phyloP scores from a whole-genome alignment of 2,329 filamentous ascomycete species.

The Seiridium cupressi region DNA sequence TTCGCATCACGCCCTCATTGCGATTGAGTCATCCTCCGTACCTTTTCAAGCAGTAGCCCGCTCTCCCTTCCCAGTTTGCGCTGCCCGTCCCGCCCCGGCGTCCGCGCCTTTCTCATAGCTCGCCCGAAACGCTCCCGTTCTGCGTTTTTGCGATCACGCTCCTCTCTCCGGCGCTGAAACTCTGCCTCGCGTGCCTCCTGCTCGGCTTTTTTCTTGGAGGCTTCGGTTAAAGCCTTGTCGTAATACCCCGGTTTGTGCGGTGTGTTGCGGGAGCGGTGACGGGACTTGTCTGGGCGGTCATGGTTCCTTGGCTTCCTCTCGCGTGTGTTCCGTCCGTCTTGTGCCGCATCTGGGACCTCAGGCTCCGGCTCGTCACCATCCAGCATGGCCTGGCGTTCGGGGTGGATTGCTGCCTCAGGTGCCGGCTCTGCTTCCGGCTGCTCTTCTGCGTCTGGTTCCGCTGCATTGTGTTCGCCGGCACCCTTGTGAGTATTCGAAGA shows the following conservation, averaged over 20 bases:
- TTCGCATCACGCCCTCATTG: background rate
- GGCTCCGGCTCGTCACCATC: slow-evolving; percentile 15
- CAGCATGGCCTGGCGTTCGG: slow-evolving; percentile 39
- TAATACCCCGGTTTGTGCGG: slow-evolving; percentile 59
- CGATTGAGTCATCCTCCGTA: slow-evolving; percentile 57
- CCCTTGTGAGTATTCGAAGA: slow-evolving; percentile 13
- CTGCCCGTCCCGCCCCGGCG: slow-evolving; percentile 67
- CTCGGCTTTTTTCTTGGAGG: slow-evolving; percentile 40
- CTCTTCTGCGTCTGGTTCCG: slow-evolving; percentile 40
- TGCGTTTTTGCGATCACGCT: slow-evolving; percentile 64
- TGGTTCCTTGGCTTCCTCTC: background rate
- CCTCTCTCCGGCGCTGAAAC: slow-evolving; percentile 49
- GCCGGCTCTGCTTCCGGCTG: slow-evolving; percentile 28
- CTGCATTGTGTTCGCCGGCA: slow-evolving; percentile 14
- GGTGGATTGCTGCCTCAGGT: slow-evolving; percentile 29
- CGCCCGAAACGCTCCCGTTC: slow-evolving; percentile 64
- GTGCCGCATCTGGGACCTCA: background rate
- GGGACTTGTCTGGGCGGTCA: background rate
- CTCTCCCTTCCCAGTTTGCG: slow-evolving; percentile 82
- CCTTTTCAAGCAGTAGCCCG: slow-evolving; percentile 71
- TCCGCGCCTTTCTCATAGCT: slow-evolving; percentile 71
- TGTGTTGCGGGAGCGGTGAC: slow-evolving; percentile 19
- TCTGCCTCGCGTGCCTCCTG: slow-evolving; percentile 42
- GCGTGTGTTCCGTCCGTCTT: background rate
- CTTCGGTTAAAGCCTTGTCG: slow-evolving; percentile 58